Percentiles rank a stretch among this genome's conserved stretches.
Conservation (phyloP, 2,329 filamentous ascomycete species). For the Colletotrichum simmondsii region DNA sequence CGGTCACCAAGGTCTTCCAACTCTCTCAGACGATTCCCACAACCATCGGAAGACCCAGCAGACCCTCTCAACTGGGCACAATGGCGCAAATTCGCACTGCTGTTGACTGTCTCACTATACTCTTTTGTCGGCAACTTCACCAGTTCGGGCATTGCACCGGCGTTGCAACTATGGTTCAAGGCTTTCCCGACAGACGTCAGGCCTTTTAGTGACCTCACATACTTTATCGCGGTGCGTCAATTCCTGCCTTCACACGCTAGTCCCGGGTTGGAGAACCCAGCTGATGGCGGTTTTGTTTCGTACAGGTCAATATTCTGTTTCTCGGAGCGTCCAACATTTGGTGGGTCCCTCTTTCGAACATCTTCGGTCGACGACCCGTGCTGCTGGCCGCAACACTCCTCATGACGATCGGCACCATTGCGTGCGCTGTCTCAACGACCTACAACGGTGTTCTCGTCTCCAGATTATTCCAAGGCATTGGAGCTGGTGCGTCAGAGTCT, state of each 20-base stretch:
- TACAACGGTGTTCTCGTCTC: slow-evolving; percentile 42
- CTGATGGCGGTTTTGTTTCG: background rate
- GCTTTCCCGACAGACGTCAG: slow-evolving; percentile 41
- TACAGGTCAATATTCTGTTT: slow-evolving; percentile 46
- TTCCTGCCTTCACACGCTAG: background rate
- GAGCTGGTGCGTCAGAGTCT: slow-evolving; percentile 47
- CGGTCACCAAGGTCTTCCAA: slow-evolving; percentile 1
- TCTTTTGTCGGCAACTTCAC: slow-evolving; percentile 48
- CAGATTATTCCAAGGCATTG: slow-evolving; percentile 46
- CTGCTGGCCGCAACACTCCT: slow-evolving; percentile 44
- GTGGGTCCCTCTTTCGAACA: slow-evolving; percentile 50
- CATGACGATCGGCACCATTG: slow-evolving; percentile 39
- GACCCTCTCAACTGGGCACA: slow-evolving; percentile 49
- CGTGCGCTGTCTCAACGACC: slow-evolving; percentile 39
- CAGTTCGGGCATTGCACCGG: slow-evolving; percentile 45
- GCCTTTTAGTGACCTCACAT: slow-evolving; percentile 40
- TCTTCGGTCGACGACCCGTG: slow-evolving; percentile 45
- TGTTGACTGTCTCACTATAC: slow-evolving; percentile 43
- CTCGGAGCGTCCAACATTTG: slow-evolving; percentile 47
- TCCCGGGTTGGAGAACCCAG: too few species aligned
- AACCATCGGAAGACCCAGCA: slow-evolving; percentile 43
- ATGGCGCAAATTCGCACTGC: slow-evolving; percentile 45
- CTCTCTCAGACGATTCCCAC: slow-evolving; percentile 37
- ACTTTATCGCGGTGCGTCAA: slow-evolving; percentile 43
- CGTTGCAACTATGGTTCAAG: slow-evolving; percentile 44